Evolutionary conservation across 192 early-diverging fungal genomes (phyloP), one percentile per base, ranked within the genome.

Genomic region (Chytriomyces confervae): DNA sequence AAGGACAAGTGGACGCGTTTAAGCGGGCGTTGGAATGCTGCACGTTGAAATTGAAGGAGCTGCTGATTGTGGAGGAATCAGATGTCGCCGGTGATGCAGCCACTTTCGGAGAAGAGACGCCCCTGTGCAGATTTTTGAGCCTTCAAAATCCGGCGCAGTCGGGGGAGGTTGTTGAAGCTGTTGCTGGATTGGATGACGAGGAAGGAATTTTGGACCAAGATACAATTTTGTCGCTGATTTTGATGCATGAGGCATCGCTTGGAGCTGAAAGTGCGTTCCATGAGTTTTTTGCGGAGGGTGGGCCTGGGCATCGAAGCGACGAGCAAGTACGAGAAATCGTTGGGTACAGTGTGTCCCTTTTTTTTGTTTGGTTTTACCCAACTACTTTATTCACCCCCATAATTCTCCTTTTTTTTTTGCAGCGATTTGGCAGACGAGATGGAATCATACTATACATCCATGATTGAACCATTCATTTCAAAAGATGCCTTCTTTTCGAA

Each of bases 171-270:
- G 13, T 71, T 0, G 70, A 72, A 43, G 69, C 67, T 1, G 36
- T 76, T 24, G 50, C 68, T 27, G 78, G 69, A 47, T 13, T 76
- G 5, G 20, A n/a, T n/a, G 69, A 70, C 53, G 66, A 69, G 23
- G 66, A 69, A 68, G 65, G 51, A 36, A 2, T 62, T 5, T 68
- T 83, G 63, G 82, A 83, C 62, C 79, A 84, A 45, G 82, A 84
- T n/a, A 81, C 82, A 13, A 74, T 81, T 20, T 20, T 84, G 64
- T 80, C 76, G 27, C 50, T 84, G 23, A 67, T 80, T 13, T 57
- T 84, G 66, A 69, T 72, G 36, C 71, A 81, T 69, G 80, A 81
- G 62, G 53, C 9, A 66, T 23, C 36, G 5, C n/a, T 50, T 7
- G 66, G 76, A 27, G 18, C 18, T 16, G 44, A 69, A n/a, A 62